Evolutionary conservation across 179 eudicot genomes (phyloP).

Genomic region (Beta corolliflora): DNA sequence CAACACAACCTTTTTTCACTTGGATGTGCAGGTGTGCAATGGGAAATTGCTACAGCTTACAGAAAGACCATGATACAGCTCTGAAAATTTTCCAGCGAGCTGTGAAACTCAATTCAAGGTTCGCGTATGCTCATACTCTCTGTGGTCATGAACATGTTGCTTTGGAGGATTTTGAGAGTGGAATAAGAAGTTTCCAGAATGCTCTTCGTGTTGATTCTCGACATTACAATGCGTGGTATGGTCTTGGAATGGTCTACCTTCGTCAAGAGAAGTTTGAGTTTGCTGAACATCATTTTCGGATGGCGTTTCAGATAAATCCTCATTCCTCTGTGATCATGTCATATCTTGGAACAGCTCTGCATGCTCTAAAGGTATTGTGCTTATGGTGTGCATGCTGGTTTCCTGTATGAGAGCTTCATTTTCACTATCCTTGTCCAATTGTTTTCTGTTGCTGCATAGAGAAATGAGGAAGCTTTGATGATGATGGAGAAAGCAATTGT

Average conservation of each 20-base stretch:
- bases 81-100: conserved; percentile 93
- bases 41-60: conserved; percentile 99
- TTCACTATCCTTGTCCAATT: background rate
- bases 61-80: conserved; percentile 98
- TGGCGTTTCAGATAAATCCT: conserved; percentile 82
- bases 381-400: background rate
- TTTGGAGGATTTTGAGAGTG: conserved; percentile 94
- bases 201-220: conserved; percentile 88
- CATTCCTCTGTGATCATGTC: conserved; percentile 93
- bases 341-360: conserved; percentile 94
- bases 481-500: conserved; percentile 88
- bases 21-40: conserved; percentile 81
- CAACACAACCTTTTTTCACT: background rate
- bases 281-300: conserved; percentile 91
- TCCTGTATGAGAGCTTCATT: background rate
- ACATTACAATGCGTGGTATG: conserved; percentile 99
- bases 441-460: conserved; percentile 45
- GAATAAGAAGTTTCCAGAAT: conserved; percentile 79
- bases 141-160: conserved; percentile 99
- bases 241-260: conserved; percentile 96
- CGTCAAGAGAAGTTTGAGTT: conserved; percentile 97
- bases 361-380: conserved; percentile 69
- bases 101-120: conserved; percentile 76
- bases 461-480: conserved; percentile 77
- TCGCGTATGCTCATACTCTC: conserved; percentile 94